A percentile compares a stretch with the other conserved stretches of the same genome.
Evolutionary conservation across 2,329 filamentous ascomycete genomes (phyloP).

Genomic region (Delphinella strobiligena): DNA sequence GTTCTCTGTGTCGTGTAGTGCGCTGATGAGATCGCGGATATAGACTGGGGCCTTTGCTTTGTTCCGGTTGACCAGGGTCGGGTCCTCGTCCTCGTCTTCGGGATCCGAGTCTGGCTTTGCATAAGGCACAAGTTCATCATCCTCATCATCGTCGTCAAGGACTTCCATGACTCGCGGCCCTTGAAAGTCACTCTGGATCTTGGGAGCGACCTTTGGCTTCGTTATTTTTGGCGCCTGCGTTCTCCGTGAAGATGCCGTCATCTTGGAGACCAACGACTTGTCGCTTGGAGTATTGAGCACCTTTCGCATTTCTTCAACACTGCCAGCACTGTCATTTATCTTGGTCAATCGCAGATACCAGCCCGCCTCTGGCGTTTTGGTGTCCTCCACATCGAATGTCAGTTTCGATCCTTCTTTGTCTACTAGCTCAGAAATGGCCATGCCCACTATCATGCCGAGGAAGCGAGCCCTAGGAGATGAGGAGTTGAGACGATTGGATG

Average conservation of each 20-base stretch:
- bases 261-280: neutral
- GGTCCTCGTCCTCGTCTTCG: constrained; percentile 87
- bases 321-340: constrained; percentile 51
- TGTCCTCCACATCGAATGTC: constrained; percentile 75
- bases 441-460: constrained; percentile 79
- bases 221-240: neutral
- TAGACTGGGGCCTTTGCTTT: constrained; percentile 83
- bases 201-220: constrained; percentile 5
- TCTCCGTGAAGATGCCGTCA: neutral
- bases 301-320: constrained; percentile 36
- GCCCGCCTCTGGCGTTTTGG: constrained; percentile 56
- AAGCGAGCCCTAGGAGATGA: constrained; percentile 66
- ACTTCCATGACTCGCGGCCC: constrained; percentile 22
- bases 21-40: constrained; percentile 69
- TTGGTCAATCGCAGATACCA: constrained; percentile 61
- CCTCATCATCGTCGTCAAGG: constrained; percentile 28
- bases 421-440: constrained; percentile 53
- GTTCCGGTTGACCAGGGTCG: constrained; percentile 71
- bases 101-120: constrained; percentile 77
- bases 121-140: constrained; percentile 62
- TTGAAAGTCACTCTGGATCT: constrained; percentile 16
- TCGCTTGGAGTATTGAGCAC: neutral
- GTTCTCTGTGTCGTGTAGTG: constrained; percentile 68
- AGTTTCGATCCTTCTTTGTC: constrained; percentile 59
- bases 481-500: constrained; percentile 75